A percentile compares a stretch with the other conserved stretches of the same genome.
phyloP scores from a whole-genome alignment of 768 basidiomycete species.

The Xerocomus brunneocitrinus region DNA sequence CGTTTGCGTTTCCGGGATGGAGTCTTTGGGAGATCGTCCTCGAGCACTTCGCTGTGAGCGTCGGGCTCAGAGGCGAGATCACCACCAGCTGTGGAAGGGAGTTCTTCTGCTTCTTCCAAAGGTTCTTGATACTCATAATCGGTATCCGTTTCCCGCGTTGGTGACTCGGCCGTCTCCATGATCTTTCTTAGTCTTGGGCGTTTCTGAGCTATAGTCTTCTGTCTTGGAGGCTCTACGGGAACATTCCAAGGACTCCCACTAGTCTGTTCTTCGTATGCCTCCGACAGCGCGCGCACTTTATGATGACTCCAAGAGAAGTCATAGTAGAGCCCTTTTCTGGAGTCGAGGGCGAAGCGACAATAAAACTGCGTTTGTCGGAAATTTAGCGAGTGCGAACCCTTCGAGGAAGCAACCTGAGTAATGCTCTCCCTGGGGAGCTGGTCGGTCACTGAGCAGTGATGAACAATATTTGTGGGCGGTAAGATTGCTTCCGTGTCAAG shows the following conservation, averaged over 20 bases:
- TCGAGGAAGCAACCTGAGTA: conserved; percentile 12
- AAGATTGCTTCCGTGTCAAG: conserved; percentile 46
- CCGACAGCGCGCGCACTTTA: conserved; percentile 34
- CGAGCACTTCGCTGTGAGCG: conserved; percentile 20
- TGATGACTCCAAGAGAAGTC: conserved; percentile 56
- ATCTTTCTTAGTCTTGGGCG: conserved; percentile 18
- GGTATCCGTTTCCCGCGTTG: conserved; percentile 13
- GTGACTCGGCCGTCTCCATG: conserved; percentile 22
- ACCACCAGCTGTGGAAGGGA: conserved; percentile 10
- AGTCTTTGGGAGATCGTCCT: conserved; percentile 40
- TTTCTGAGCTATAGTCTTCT: conserved; percentile 14
- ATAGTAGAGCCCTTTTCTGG: conserved; percentile 58
- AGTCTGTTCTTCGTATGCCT: conserved; percentile 24
- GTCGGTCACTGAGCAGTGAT: conserved; percentile 46
- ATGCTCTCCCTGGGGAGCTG: conserved; percentile 10
- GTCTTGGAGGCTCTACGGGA: conserved; percentile 19
- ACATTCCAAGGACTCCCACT: conserved; percentile 49
- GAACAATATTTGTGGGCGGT: conserved; percentile 47
- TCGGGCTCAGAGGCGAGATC: conserved; percentile 27
- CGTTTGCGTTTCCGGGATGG: conserved; percentile 54
- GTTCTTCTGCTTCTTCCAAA: conserved; percentile 18
- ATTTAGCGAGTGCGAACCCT: conserved; percentile 10
- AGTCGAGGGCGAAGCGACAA: conserved; percentile 57
- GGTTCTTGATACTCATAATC: conserved; percentile 24
- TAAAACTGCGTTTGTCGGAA: conserved; percentile 36